phyloP scores from a whole-genome alignment of 2,329 filamentous ascomycete genomes.

The Reticulascus tulasneorum region DNA sequence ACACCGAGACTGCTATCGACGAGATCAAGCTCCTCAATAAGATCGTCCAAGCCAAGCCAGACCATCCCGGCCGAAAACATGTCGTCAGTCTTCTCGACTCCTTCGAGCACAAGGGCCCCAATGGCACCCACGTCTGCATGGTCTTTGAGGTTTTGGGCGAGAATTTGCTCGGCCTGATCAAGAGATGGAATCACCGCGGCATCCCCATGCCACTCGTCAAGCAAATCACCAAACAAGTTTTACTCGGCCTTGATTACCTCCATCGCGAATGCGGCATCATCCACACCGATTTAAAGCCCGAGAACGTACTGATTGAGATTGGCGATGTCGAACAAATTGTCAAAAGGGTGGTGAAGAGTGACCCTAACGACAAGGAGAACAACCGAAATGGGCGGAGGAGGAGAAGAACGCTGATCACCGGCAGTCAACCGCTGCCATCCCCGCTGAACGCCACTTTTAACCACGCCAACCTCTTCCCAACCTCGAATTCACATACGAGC shows the following conservation, averaged over 20 bases:
- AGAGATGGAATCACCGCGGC: conserved; percentile 95
- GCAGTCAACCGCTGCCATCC: conserved; percentile 92
- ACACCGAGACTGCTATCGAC: conserved; percentile 97
- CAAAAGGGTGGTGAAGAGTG: conserved; percentile 88
- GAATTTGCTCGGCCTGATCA: conserved; percentile 91
- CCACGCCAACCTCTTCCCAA: conserved; percentile 66
- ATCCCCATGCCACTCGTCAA: conserved; percentile 96
- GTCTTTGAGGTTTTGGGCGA: conserved; percentile 97
- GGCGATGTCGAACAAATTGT: conserved; percentile 98
- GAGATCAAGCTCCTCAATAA: conserved; percentile 98
- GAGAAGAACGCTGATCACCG: conserved; percentile 90
- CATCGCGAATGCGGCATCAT: conserved; percentile 99
- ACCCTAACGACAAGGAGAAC: conserved; percentile 72
- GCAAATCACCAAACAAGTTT: conserved; percentile 97
- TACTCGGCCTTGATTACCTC: conserved; percentile 91
- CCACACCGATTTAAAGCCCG: conserved; percentile 94
- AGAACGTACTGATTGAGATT: conserved; percentile 98
- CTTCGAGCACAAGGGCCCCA: conserved; percentile 95
- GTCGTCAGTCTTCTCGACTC: conserved; percentile 95
- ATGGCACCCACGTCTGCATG: conserved; percentile 97
- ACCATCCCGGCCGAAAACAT: conserved; percentile 89
- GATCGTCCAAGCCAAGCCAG: conserved; percentile 91
- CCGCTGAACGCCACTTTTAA: conserved; percentile 91
- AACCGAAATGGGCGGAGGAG: conserved; percentile 88
- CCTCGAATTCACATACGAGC: conserved; percentile 65